phyloP scores from a whole-genome alignment of 441 rosid species.

The Kokia cookei region DNA sequence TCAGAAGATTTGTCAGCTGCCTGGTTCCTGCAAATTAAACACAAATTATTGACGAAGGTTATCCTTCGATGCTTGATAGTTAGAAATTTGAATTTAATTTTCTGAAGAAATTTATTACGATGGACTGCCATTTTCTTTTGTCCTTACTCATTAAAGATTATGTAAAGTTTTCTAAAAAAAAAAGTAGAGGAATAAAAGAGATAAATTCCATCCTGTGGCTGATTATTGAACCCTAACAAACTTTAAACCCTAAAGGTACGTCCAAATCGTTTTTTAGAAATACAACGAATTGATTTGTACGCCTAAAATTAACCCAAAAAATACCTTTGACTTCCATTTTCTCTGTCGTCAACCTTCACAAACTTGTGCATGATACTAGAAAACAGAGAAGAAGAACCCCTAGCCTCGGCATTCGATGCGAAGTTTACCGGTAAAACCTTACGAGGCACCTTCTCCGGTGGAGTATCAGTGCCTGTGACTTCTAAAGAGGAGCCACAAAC shows the following conservation, averaged over 20 bases:
- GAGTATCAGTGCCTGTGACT: conserved; percentile 73
- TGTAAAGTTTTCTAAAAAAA: neutral
- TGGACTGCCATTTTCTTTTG: neutral
- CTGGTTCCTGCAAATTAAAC: conserved; percentile 29
- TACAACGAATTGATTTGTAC: neutral
- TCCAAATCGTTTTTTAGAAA: neutral
- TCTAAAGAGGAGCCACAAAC: conserved; percentile 33
- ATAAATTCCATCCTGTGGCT: neutral
- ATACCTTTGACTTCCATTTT: conserved; percentile 41
- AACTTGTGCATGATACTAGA: conserved; percentile 90
- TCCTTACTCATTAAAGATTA: neutral
- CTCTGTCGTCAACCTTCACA: conserved; percentile 49
- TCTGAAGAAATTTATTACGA: neutral
- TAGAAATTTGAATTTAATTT: neutral
- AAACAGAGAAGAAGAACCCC: conserved; percentile 60
- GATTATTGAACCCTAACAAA: neutral
- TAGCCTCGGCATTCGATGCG: conserved; percentile 18
- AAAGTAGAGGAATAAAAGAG: neutral
- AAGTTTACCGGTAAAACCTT: conserved; percentile 43
- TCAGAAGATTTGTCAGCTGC: neutral
- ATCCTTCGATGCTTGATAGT: neutral
- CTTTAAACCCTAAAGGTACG: neutral
- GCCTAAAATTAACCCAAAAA: neutral
- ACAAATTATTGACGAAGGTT: neutral
- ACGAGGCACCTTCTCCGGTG: conserved; percentile 93